Base-by-base conservation (phyloP, 768 basidiomycete species). In the Lentinula detonsa region DNA sequence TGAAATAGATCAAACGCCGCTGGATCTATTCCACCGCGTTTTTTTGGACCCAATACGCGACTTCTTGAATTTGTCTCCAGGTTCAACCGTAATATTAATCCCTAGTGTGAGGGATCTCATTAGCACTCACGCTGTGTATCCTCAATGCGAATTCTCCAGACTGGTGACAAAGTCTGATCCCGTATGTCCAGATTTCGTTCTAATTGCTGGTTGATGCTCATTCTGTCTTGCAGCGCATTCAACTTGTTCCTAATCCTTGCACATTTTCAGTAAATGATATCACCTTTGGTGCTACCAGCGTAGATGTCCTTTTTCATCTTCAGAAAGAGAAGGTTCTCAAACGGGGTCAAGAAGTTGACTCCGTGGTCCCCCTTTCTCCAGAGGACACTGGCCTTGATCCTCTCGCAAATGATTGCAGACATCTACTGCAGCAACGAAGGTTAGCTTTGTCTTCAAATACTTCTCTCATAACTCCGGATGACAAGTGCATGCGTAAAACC, bases 231-330 rank as follows among this genome's bases (percentile, higher is more conserved):
- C 64, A 98, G 95, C 81, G 86, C 61, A 85, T 97, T 56, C 83
- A 79, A 55, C 72, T 91, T 21, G 78, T 98, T 8, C 91, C 96
- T 3, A 99, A 98, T 66, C 97, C 97, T 0, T 83, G 86, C 13
- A 79, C 81, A 5, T 95, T 98, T 72, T 81, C 82, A n/a, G 74
- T 99, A 63, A 95, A 98, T 70, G 91, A 85, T 46, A 74, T 97
- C 50, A 76, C 82, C 3, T 90, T 99, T 65, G 91, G 83, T 2
- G 80, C 84, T 13, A 88, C 83, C n/a, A 92, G 91, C 63, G 85
- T 93, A 28, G 97, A 99, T 71, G 83, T 87, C 0, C 74, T 98
- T 21, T 96, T 95, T 75, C 94, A 97, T 69, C 78, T 98, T 1
- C 84, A 87, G 55, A 91, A 87, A 66, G 90, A 96, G 65, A 91